Evolutionary conservation across 345 rosid genomes (phyloP).

Genomic region (Gossypium mustelinum): DNA sequence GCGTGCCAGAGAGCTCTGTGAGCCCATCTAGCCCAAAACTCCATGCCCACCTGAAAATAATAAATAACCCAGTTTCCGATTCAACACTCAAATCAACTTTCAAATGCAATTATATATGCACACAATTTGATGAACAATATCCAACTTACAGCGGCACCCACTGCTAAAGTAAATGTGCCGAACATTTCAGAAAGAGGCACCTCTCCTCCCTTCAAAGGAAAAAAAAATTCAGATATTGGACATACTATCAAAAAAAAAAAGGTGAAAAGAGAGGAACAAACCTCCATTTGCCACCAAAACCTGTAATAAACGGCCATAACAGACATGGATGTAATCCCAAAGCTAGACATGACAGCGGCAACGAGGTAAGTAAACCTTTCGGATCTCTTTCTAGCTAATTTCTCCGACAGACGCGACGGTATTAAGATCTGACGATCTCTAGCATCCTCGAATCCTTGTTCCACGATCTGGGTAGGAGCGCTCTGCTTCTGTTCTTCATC

Average conservation of each 20-base stretch:
- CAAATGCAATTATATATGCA: not conserved
- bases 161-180: constrained; percentile 84
- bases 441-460: constrained; percentile 15
- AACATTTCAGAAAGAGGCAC: constrained; percentile 74
- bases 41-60: constrained; percentile 81
- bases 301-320: constrained; percentile 79
- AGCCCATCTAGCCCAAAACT: constrained; percentile 98
- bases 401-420: constrained; percentile 42
- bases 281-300: constrained; percentile 93
- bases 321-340: constrained; percentile 82
- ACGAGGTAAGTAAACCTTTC: constrained; percentile 76
- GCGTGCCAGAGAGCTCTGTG: constrained; percentile 92
- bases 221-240: not conserved
- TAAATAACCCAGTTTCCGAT: constrained; percentile 1
- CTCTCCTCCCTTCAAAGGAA: constrained; percentile 54
- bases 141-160: constrained; percentile 83
- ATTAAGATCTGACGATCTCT: constrained; percentile 24
- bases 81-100: constrained; percentile 2
- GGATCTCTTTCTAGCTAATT: constrained; percentile 57
- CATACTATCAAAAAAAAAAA: not conserved
- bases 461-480: constrained; percentile 31
- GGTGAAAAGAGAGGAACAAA: constrained; percentile 5
- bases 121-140: not conserved
- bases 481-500: constrained; percentile 51
- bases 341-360: constrained; percentile 85